Evolutionary conservation across 306 rosid genomes (phyloP).

Genomic region (Lathyrus aphaca): DNA sequence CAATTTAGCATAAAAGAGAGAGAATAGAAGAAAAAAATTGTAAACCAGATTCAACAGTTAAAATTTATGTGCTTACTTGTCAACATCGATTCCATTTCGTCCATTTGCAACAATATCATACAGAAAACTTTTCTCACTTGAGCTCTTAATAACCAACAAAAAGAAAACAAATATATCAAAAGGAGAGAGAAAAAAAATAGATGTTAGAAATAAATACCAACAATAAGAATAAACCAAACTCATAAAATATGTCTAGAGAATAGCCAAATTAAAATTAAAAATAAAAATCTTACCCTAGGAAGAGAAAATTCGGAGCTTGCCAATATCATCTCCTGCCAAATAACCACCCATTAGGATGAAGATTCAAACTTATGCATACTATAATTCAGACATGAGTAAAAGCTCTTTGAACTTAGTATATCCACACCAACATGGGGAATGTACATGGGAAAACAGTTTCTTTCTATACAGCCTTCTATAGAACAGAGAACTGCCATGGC

Average conservation of each 20-base stretch:
- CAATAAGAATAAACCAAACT: slow-evolving; percentile 31
- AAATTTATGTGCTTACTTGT: slow-evolving; percentile 63
- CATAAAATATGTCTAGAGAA: slow-evolving; percentile 21
- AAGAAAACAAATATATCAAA: neutral
- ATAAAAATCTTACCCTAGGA: slow-evolving; percentile 56
- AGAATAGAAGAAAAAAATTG: neutral
- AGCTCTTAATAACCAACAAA: slow-evolving; percentile 50
- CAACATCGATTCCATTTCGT: slow-evolving; percentile 96
- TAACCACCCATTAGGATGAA: neutral
- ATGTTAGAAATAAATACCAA: slow-evolving; percentile 2
- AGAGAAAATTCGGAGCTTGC: slow-evolving; percentile 72
- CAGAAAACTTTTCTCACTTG: slow-evolving; percentile 77
- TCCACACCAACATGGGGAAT: neutral
- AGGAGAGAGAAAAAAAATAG: neutral
- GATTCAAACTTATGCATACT: neutral
- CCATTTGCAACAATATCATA: slow-evolving; percentile 99
- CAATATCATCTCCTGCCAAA: slow-evolving; percentile 87
- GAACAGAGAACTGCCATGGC: slow-evolving; percentile 25
- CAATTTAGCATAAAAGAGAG: slow-evolving; percentile 8
- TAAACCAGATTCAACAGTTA: slow-evolving; percentile 9
- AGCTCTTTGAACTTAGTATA: slow-evolving; percentile 20
- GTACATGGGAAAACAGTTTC: slow-evolving; percentile 4
- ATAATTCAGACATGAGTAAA: neutral
- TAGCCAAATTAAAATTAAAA: neutral
- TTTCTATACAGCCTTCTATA: slow-evolving; percentile 31